Percentiles rank a stretch among this genome's conserved stretches.
Evolutionary conservation across 768 basidiomycete species (phyloP).

Genomic region (Lanmaoa pseudosensibilis): DNA sequence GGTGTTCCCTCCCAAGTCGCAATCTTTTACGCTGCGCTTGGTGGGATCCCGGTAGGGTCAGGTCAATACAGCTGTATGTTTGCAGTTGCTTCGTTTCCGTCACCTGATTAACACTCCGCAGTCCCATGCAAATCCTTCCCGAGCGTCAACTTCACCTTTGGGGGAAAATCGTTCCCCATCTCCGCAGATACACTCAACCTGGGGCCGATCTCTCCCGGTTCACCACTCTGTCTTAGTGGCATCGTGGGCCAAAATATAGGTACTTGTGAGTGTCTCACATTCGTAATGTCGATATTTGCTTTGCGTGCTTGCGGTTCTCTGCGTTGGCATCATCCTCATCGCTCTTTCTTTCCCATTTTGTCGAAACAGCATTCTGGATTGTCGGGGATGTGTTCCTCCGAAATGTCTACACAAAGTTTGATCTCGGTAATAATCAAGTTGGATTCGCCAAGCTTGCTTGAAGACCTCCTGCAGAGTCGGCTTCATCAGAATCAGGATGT

Average conservation of each 20-base stretch:
- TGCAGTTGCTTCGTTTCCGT: conserved; percentile 9
- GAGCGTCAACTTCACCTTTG: conserved; percentile 36
- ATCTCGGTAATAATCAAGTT: conserved; percentile 34
- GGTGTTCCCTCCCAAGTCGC: conserved; percentile 10
- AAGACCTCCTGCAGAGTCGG: not conserved
- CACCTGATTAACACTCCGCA: not conserved
- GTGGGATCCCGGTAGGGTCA: conserved; percentile 20
- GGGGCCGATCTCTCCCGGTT: conserved; percentile 28
- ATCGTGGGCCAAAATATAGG: conserved; percentile 16
- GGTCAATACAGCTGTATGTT: conserved; percentile 36
- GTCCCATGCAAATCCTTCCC: conserved; percentile 33
- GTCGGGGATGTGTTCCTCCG: conserved; percentile 37
- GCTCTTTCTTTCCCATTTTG: not conserved
- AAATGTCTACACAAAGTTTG: conserved; percentile 44
- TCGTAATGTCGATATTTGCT: not conserved
- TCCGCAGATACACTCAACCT: conserved; percentile 37
- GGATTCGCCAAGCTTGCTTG: conserved; percentile 36
- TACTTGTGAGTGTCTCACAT: not conserved
- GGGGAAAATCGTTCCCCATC: conserved; percentile 36
- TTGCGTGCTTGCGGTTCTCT: not conserved
- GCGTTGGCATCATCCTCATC: conserved; percentile 3
- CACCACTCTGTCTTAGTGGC: conserved; percentile 32
- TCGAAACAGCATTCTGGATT: conserved; percentile 13
- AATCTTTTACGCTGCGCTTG: conserved; percentile 23
- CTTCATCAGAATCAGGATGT: not conserved